Conservation (phyloP, 371 early-diverging fungal species). For the Caulochytrium protostelioides region DNA sequence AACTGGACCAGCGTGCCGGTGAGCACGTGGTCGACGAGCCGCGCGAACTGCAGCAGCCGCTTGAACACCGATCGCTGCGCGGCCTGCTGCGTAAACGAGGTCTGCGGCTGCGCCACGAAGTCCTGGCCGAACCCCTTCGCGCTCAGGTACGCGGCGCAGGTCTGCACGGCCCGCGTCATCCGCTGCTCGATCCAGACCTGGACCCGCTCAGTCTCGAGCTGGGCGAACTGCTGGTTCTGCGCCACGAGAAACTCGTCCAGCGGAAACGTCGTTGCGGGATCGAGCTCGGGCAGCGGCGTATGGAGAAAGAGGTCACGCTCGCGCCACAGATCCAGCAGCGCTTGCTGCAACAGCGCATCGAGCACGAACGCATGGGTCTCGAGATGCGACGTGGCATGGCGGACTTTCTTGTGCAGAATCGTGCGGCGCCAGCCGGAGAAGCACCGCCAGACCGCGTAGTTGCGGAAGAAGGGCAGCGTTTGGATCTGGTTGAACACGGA, state of each 20-base stretch:
- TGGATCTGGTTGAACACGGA: slow-evolving; percentile 19
- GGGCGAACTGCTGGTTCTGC: too few species aligned
- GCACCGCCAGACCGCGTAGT: slow-evolving; percentile 26
- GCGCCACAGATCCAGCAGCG: slow-evolving; percentile 12
- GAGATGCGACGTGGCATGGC: slow-evolving; percentile 10
- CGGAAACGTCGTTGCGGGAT: slow-evolving; percentile 11
- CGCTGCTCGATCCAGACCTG: too few species aligned
- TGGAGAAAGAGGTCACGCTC: slow-evolving; percentile 8
- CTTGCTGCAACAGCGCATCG: slow-evolving; percentile 16
- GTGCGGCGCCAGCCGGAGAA: slow-evolving; percentile 25
- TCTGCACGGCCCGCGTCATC: neutral
- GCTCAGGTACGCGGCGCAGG: neutral
- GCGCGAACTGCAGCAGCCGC: slow-evolving; percentile 28
- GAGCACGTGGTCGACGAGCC: slow-evolving; percentile 27
- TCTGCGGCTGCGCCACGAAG: neutral
- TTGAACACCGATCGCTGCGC: slow-evolving; percentile 25
- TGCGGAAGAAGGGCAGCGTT: slow-evolving; percentile 21
- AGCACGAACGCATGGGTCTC: slow-evolving; percentile 17
- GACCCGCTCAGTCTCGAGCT: too few species aligned
- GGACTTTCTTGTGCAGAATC: slow-evolving; percentile 23
- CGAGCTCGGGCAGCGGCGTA: slow-evolving; percentile 9
- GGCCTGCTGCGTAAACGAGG: slow-evolving; percentile 31
- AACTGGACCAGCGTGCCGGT: slow-evolving; percentile 22
- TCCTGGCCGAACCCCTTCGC: neutral
- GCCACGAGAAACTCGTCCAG: slow-evolving; percentile 18